A percentile compares a stretch with the other conserved stretches of the same genome.
Evolutionary conservation across 768 basidiomycete genomes (phyloP).

Genomic region (Boletus vermiculosoides): DNA sequence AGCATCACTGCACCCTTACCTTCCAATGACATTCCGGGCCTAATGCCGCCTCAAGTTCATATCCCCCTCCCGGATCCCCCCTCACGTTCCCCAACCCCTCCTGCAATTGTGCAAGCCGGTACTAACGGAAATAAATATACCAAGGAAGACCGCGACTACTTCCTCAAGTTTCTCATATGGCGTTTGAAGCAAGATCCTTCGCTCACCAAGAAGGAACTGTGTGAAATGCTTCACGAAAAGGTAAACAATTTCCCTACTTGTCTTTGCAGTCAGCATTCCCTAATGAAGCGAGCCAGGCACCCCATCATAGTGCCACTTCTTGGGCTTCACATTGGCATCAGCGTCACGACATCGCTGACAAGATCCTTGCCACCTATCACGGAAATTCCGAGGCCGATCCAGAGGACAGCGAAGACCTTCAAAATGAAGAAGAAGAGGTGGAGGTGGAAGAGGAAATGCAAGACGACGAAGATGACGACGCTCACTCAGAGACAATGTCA

Average conservation of each 20-base stretch:
- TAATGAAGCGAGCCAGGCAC: conserved; percentile 44
- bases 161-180: conserved; percentile 66
- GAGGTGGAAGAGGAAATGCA: conserved; percentile 28
- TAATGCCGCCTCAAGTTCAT: conserved; percentile 62
- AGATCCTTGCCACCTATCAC: conserved; percentile 47
- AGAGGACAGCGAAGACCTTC: conserved; percentile 35
- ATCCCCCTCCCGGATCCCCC: conserved; percentile 61
- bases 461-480: conserved; percentile 20
- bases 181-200: conserved; percentile 52
- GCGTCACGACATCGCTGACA: conserved; percentile 64
- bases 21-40: conserved; percentile 38
- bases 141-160: conserved; percentile 61
- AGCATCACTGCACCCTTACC: conserved; percentile 50
- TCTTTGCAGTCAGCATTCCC: background rate
- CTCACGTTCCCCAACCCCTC: conserved; percentile 68
- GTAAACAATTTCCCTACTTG: conserved; percentile 24
- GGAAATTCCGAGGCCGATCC: conserved; percentile 33
- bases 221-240: conserved; percentile 55
- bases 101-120: conserved; percentile 44
- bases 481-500: conserved; percentile 25
- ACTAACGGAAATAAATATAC: conserved; percentile 64
- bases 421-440: conserved; percentile 35
- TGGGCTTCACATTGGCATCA: conserved; percentile 70
- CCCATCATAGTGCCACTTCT: conserved; percentile 60
- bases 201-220: conserved; percentile 53